These are phyloP conservation scores for Exobasidium cylindrosporum DNA, from an alignment of 1,284 basidiomycete species.

Conservation along the genomic window DNA sequence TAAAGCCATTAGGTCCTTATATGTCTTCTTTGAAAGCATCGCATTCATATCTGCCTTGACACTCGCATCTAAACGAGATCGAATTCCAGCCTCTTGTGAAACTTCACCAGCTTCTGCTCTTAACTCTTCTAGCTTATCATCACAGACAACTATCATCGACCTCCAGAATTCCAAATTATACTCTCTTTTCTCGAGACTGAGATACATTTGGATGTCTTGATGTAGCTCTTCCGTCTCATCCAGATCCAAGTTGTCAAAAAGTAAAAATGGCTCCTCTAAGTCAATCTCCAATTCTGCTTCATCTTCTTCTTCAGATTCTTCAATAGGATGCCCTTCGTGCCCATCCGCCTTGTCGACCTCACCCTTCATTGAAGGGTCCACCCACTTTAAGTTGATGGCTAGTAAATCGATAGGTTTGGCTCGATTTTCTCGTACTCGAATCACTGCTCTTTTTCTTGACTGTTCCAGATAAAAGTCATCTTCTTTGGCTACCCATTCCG, in stretches of 20 bases:
- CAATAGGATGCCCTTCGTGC: conserved; percentile 36
- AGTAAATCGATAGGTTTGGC: conserved; percentile 60
- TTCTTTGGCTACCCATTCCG: conserved; percentile 94
- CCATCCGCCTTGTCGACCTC: conserved; percentile 18
- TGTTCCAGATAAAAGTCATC: conserved; percentile 96
- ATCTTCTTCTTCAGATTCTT: conserved; percentile 69
- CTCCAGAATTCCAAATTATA: conserved; percentile 96
- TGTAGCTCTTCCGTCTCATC: conserved; percentile 89
- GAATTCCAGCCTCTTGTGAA: conserved; percentile 63
- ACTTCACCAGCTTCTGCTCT: conserved; percentile 74
- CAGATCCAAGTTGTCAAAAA: conserved; percentile 71
- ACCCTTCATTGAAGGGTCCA: conserved; percentile 62
- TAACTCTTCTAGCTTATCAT: conserved; percentile 81
- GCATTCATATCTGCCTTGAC: conserved; percentile 43
- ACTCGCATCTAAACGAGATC: conserved; percentile 34
- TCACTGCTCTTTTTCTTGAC: conserved; percentile 81
- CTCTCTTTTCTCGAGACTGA: conserved; percentile 78
- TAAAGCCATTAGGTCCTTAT: conserved; percentile 72
- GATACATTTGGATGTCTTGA: conserved; percentile 88
- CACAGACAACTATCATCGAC: conserved; percentile 94
- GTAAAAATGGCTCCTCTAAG: conserved; percentile 90
- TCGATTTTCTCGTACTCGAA: conserved; percentile 88
- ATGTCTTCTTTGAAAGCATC: conserved; percentile 43
- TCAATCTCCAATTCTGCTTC: conserved; percentile 92
- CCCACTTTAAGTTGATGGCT: conserved; percentile 51